phyloP scores from a whole-genome alignment of 148 eudicot species.

The Fallopia convolvulus region DNA sequence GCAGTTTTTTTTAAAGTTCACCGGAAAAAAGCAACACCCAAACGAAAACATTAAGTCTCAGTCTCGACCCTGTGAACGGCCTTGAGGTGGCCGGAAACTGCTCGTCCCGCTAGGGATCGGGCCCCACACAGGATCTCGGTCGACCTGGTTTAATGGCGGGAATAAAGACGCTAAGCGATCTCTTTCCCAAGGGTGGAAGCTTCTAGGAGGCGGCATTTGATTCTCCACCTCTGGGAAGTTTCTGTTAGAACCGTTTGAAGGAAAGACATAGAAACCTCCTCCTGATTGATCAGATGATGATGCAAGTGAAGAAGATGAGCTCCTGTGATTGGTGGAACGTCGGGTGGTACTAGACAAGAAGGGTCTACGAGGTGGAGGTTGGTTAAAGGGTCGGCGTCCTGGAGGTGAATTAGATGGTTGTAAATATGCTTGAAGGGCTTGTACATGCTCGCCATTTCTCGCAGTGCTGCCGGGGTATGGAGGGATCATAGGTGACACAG shows the following conservation, averaged over 20 bases:
- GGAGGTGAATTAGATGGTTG: constrained; percentile 58
- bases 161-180: constrained; percentile 37
- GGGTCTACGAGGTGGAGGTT: background rate
- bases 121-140: constrained; percentile 63
- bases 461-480: constrained; percentile 78
- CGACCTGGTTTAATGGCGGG: constrained; percentile 34
- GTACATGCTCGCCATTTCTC: constrained; percentile 72
- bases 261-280: constrained; percentile 46
- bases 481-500: constrained; percentile 60
- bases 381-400: constrained; percentile 30
- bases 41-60: background rate
- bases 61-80: background rate
- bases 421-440: constrained; percentile 83
- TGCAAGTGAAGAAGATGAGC: constrained; percentile 38
- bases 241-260: constrained; percentile 41
- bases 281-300: constrained; percentile 60
- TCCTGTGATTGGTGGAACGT: constrained; percentile 51
- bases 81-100: constrained; percentile 5
- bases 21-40: background rate
- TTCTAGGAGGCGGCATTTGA: constrained; percentile 12
- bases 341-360: constrained; percentile 18
- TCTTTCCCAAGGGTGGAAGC: constrained; percentile 57
- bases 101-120: constrained; percentile 21
- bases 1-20: constrained; percentile 3
- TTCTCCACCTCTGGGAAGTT: constrained; percentile 48